These are phyloP conservation scores for Phytopythium boreale DNA, from an alignment of 352 stramenopile species.

Conservation along the genomic window DNA sequence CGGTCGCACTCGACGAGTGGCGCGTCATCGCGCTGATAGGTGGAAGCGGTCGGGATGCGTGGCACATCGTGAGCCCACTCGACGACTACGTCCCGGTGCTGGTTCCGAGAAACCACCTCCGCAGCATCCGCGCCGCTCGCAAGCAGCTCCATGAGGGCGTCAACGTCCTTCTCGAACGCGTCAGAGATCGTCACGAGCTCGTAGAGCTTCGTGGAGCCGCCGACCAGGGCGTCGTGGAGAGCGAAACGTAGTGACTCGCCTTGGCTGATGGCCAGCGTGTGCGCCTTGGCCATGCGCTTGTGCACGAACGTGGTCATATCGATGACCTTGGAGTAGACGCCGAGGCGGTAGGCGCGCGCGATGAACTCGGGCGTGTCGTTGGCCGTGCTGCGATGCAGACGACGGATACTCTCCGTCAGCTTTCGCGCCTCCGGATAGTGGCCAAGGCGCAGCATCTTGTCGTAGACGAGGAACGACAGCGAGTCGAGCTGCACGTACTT, in stretches of 20 bases:
- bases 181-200: slow-evolving; percentile 40
- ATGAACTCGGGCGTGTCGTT: slow-evolving; percentile 84
- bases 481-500: slow-evolving; percentile 88
- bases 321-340: slow-evolving; percentile 80
- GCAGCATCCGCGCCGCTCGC: slow-evolving; percentile 12
- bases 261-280: slow-evolving; percentile 66
- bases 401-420: slow-evolving; percentile 44
- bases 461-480: slow-evolving; percentile 79
- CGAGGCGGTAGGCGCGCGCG: slow-evolving; percentile 67
- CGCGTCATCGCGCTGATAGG: slow-evolving; percentile 36
- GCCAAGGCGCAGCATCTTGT: slow-evolving; percentile 70
- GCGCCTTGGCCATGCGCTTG: slow-evolving; percentile 69
- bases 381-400: slow-evolving; percentile 48
- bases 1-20: slow-evolving; percentile 67
- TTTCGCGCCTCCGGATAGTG: slow-evolving; percentile 51
- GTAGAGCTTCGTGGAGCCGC: slow-evolving; percentile 38
- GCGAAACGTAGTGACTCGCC: slow-evolving; percentile 58
- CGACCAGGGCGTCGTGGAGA: slow-evolving; percentile 44
- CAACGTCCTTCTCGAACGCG: slow-evolving; percentile 35
- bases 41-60: slow-evolving; percentile 29
- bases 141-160: slow-evolving; percentile 42
- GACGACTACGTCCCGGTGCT: slow-evolving; percentile 78
- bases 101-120: slow-evolving; percentile 59
- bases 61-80: slow-evolving; percentile 43
- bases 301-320: slow-evolving; percentile 82